Base-by-base conservation (phyloP, 495 filamentous ascomycete genomes). In the Neurospora hispaniola region DNA sequence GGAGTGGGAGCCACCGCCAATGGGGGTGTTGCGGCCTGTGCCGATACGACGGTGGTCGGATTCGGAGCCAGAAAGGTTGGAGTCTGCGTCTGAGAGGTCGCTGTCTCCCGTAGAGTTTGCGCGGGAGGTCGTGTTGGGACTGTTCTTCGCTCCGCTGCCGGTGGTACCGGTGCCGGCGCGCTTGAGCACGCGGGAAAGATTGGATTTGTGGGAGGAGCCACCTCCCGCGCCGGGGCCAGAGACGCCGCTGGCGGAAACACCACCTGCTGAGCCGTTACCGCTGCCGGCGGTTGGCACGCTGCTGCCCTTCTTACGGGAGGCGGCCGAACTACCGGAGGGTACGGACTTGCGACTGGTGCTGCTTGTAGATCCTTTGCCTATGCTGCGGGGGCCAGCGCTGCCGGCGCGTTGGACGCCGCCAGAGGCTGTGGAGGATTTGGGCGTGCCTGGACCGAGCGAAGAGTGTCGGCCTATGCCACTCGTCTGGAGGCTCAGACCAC, bases 381-480 rank as follows among this genome's bases (percentile, higher is more conserved):
- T 85, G 44, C 82, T 76, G 44, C 91, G 86, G 1, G 92, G 91
- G 3, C 91, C 91, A 2, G 86, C 90, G 77, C 92, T 94, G 39
- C 92, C 92, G 3, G 90, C 91, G 40, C 92, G 86, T 69, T 85
- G 87, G 12, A 83, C 77, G 11, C 83, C 84, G 2, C 81, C 80
- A 7, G 91, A 90, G 16, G 92, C 91, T 1, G 76, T 72, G 42
- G 75, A 74, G 3, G 88, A 86, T 81, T 96, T 96, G n/a, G 94
- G 94, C 4, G 93, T 97, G 9, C 92, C 91, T 1, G 93, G 94
- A 4, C 93, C 93, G 6, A 94, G 81, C 3, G 93, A 97, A 0
- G 92, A 89, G 79, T 97, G 94, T 0, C 94, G 89, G 2, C 85
- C 88, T 5, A 97, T 86, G 41, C 88, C 89, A 68, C 93, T 94